Evolutionary conservation across 192 early-diverging fungal species (phyloP), one percentile per base, ranked within the genome.

Genomic region (Diversispora epigaea): DNA sequence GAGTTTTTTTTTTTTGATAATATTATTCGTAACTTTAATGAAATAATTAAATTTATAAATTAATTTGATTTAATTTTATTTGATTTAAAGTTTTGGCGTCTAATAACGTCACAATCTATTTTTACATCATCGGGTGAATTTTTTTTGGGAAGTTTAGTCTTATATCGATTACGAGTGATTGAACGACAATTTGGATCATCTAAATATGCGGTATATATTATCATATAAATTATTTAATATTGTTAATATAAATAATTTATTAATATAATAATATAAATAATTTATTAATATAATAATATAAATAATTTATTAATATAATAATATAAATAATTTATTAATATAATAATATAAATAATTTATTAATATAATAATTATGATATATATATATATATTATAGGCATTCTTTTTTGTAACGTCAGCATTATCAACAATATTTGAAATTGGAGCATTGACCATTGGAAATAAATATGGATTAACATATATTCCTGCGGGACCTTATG

Each of bases 141-240:
- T 19, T 77, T 89, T n/a, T 85, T 87, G 47, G 89, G 85, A n/a
- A 79, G 83, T 11, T 56, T 91, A 43, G 62, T 89, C 6, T 67
- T 91, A 7, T 91, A 89, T 68, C 78, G 87, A 44, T 78, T 89
- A 70, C 73, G 86, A 41, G 77, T 84, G 19, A 83, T 91, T 65
- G 89, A 91, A 70, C 85, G 87, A 25, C 85, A 85, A 21, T 91
- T 83, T 80, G 88, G 89, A 41, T 82, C 81, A 44, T 73, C 82
- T 19, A 91, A 91, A 80, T 91, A 88, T 77, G 82, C 78, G 47
- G 88, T 86, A 87, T 62, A 75, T 71, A n/a, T 44, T 32, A 32
- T 32, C 2, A 32, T 32, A 32, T 32, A 32, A 32, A 32, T 32
- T 1, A 32, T 32, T 32, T 32, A 32, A n/a, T n/a, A n/a, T n/a